Conservation (phyloP, 805 yeast species). For the Priceomyces medius region DNA sequence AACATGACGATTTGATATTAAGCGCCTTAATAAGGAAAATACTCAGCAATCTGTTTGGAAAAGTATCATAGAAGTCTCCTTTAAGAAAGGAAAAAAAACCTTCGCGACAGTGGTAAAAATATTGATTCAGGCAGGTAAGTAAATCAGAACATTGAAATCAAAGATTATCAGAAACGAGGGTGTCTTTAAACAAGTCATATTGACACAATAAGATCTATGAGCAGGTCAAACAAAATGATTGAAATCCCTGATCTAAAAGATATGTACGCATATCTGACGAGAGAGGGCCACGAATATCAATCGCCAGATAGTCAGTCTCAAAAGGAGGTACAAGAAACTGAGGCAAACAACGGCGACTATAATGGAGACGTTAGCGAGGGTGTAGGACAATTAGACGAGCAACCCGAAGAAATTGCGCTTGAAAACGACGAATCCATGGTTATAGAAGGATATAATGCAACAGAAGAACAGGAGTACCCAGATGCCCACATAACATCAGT, state of each 20-base stretch:
- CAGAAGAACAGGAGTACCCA: background rate
- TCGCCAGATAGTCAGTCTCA: background rate
- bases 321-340: background rate
- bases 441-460: background rate
- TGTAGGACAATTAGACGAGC: background rate
- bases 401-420: background rate
- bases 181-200: background rate
- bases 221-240: conserved; percentile 27
- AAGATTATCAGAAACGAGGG: background rate
- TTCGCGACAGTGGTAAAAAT: conserved; percentile 1
- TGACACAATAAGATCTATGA: background rate
- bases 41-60: too few relatives aligned
- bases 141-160: background rate
- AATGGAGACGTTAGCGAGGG: background rate
- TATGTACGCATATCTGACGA: conserved; percentile 12
- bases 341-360: background rate
- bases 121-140: background rate
- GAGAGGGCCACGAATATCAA: background rate
- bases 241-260: conserved; percentile 46
- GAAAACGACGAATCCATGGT: background rate
- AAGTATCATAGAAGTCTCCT: background rate
- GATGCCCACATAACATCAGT: background rate
- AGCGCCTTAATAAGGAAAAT: too few relatives aligned
- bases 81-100: background rate
- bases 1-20: too few relatives aligned